Conservation (phyloP, 139 green algal genomes). For the Edaphochlamys debaryana region DNA sequence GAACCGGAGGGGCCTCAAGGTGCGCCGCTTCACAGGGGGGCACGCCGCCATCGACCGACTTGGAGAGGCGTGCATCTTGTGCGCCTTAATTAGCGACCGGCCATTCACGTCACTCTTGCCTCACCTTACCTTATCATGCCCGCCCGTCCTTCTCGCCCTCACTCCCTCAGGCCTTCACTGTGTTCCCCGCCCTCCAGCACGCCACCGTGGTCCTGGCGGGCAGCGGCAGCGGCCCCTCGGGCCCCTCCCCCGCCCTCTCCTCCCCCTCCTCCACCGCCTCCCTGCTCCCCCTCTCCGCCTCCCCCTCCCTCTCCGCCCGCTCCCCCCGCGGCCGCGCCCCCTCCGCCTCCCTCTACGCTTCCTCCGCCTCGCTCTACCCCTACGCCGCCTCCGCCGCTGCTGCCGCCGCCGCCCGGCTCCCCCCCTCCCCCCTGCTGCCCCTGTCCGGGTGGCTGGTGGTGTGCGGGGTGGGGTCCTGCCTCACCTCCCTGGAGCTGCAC, state of each 20-base stretch:
- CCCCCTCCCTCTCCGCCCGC: no score
- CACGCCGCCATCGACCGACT: no score
- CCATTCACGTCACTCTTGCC: no score
- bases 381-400: no score
- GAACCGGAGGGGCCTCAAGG: not conserved
- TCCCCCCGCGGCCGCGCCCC: no score
- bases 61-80: no score
- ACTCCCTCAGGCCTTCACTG: not conserved
- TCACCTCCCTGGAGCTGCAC: conserved; percentile 23
- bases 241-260: not conserved
- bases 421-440: not conserved
- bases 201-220: conserved; percentile 6
- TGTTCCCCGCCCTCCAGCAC: conserved; percentile 11
- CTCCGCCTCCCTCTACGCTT: not conserved
- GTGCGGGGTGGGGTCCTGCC: not conserved
- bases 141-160: not conserved
- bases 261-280: not conserved
- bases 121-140: not conserved
- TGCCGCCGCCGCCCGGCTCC: not conserved
- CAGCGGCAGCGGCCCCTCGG: conserved; percentile 3
- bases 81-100: no score
- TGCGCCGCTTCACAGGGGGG: not conserved
- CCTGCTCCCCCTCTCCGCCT: not conserved
- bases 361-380: not conserved
- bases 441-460: conserved; percentile 26